A percentile compares a stretch with the other conserved stretches of the same genome.
These are phyloP conservation scores for Fusarium fujikuroi DNA, from an alignment of 2,329 filamentous ascomycete genomes.

Conservation along the genomic window DNA sequence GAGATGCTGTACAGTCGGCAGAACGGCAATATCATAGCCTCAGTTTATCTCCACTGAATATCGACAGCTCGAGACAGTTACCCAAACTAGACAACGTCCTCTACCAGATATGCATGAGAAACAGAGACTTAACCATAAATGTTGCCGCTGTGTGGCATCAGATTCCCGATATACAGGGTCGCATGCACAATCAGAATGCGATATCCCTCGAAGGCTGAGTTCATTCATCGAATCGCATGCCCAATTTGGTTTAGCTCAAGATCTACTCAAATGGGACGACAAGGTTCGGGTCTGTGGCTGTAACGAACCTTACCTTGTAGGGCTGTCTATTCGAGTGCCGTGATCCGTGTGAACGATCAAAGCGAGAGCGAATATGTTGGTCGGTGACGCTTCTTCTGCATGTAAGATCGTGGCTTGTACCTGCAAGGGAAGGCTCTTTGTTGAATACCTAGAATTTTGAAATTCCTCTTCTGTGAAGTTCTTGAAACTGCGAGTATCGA, in stretches of 20 bases:
- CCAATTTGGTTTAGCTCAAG: constrained; percentile 22
- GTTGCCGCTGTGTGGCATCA: not conserved
- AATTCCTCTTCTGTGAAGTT: not conserved
- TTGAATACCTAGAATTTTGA: not conserved
- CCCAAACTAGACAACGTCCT: not conserved
- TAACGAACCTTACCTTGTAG: constrained; percentile 26
- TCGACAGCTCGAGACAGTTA: constrained; percentile 10
- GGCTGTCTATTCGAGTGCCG: constrained; percentile 29
- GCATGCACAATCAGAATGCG: constrained; percentile 8
- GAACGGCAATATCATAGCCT: constrained; percentile 22
- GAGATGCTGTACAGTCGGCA: not conserved
- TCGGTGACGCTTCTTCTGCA: not conserved
- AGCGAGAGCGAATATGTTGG: not conserved
- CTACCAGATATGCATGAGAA: not conserved
- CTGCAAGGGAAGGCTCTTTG: not conserved
- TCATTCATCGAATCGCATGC: constrained; percentile 22
- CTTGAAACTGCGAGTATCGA: not conserved
- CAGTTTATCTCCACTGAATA: not conserved
- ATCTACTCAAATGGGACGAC: not conserved
- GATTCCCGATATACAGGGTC: not conserved
- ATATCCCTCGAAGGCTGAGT: not conserved
- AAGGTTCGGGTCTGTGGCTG: constrained; percentile 7
- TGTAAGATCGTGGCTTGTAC: not conserved
- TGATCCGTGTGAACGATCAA: constrained; percentile 2
- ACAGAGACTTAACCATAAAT: not conserved